Evolutionary conservation across 2,329 filamentous ascomycete genomes (phyloP), one percentile per base, ranked within the genome.

Genomic region (Annulohypoxylon truncatum): DNA sequence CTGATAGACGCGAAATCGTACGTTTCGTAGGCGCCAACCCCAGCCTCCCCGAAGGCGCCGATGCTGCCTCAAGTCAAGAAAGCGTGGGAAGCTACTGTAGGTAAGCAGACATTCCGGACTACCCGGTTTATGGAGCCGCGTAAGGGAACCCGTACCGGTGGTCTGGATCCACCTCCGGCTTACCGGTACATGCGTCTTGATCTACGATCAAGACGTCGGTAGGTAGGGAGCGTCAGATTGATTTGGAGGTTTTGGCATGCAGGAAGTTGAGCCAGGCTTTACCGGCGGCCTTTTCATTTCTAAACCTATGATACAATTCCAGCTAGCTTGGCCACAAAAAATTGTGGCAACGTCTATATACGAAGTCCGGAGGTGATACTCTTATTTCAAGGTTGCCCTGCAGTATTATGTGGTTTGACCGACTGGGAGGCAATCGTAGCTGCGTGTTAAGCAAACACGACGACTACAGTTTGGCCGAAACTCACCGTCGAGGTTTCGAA

Each of bases 101-200:
- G 20, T 40, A 42, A 24, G 47, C 44, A 56, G 53, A 15, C 13
- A n/a, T 46, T 29, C 24, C 47, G 62, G 58, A 38, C 50, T 63
- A 51, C 31, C 33, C 66, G 66, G 66, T 44, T 57, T 66, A 61
- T 68, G 62, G 62, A 61, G 66, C 55, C 54, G 62, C 26, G 48
- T 24, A 54, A 29, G 26, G 26, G 18, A 40, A 57, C 38, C 56
- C 51, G 56, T 57, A 28, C 26, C 55, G 51, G 47, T 61, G 47
- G 47, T 38, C 50, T 52, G 61, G 61, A 18, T 50, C 66, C 50
- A 53, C 35, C 38, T 42, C 54, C 54, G 50, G 44, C 18, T 47
- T 59, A 15, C 40, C 47, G 33, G 26, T 20, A 33, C 35, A 50
- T 15, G 44, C 15, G 15, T 35, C 42, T 13, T 42, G 53, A 68